phyloP scores from a whole-genome alignment of 2,329 filamentous ascomycete genomes.

The Neurospora crassa region DNA sequence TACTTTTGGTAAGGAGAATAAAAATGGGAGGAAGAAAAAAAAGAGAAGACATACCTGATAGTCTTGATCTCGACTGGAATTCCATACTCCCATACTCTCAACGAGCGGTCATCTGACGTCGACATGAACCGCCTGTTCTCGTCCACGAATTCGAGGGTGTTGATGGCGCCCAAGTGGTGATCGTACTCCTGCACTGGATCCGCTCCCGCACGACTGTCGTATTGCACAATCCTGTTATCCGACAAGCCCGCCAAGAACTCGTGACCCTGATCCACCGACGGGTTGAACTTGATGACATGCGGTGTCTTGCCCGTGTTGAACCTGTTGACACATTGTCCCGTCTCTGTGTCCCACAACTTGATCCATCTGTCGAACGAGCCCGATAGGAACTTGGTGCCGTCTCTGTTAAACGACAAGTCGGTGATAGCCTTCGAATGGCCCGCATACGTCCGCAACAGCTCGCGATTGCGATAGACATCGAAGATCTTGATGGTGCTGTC shows the following conservation, averaged over 20 bases:
- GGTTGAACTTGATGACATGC: constrained; percentile 91
- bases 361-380: constrained; percentile 92
- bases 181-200: constrained; percentile 95
- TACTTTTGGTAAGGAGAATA: too few species aligned
- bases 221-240: constrained; percentile 98
- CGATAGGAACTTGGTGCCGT: constrained; percentile 79
- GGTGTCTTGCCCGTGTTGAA: constrained; percentile 94
- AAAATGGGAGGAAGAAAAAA: too few species aligned
- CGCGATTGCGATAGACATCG: constrained; percentile 84
- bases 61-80: constrained; percentile 69
- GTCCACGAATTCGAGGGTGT: constrained; percentile 95
- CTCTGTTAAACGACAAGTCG: constrained; percentile 76
- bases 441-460: constrained; percentile 81
- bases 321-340: constrained; percentile 74
- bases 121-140: constrained; percentile 93
- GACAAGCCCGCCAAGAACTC: constrained; percentile 96
- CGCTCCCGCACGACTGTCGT: constrained; percentile 69
- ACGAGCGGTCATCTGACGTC: constrained; percentile 91
- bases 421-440: constrained; percentile 87
- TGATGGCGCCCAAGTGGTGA: constrained; percentile 94
- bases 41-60: constrained; percentile 52
- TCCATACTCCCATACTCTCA: constrained; percentile 96
- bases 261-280: constrained; percentile 62
- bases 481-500: constrained; percentile 89
- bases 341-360: constrained; percentile 98